Evolutionary conservation across 192 early-diverging fungal species (phyloP).

Genomic region (Borealophlyctis nickersoniae): DNA sequence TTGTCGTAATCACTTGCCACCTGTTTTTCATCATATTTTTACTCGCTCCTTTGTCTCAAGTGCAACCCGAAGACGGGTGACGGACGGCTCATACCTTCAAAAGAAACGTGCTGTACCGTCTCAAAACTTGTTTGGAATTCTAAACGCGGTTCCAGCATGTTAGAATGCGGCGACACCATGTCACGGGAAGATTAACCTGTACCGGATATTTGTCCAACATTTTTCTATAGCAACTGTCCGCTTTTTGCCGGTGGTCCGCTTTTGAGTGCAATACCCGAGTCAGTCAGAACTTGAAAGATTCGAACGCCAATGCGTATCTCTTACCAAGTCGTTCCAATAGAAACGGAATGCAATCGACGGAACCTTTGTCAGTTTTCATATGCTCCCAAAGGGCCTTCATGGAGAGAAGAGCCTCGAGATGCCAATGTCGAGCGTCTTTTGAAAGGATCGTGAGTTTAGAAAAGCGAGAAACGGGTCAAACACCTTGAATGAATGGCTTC

Average conservation of each 20-base stretch:
- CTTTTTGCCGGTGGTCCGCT: neutral
- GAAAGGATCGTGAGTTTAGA: constrained; percentile 15
- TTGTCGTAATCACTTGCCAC: neutral
- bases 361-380: constrained; percentile 7
- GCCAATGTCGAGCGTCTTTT: constrained; percentile 12
- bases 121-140: constrained; percentile 18
- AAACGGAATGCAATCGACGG: constrained; percentile 11
- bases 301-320: neutral
- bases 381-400: constrained; percentile 21
- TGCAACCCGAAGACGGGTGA: no score
- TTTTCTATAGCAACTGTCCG: constrained; percentile 8
- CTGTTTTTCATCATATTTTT: constrained; percentile 11
- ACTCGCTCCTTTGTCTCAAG: no score
- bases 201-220: constrained; percentile 24
- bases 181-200: neutral
- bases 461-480: constrained; percentile 10
- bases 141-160: neutral
- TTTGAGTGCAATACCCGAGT: neutral
- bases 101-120: constrained; percentile 21
- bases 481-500: neutral
- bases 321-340: constrained; percentile 11
- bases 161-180: neutral
- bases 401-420: constrained; percentile 18
- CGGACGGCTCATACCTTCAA: no score
- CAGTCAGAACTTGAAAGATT: neutral